These are phyloP conservation scores for Mycena leptocephala DNA, from an alignment of 768 basidiomycete species.

Conservation along the genomic window DNA sequence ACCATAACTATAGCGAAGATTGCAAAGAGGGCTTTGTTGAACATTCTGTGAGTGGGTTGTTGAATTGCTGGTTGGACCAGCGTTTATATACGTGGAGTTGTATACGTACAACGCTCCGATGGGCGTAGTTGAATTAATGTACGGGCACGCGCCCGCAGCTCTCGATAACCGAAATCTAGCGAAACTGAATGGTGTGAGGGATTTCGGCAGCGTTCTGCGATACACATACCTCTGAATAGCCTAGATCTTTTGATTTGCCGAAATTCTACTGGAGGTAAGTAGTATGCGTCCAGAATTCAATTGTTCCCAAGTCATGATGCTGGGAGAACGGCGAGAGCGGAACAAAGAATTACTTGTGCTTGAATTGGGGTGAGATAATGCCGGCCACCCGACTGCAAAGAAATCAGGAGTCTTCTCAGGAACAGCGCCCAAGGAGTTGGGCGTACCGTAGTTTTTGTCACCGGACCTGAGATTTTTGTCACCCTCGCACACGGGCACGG, in stretches of 20 bases:
- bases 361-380: slow-evolving; percentile 11
- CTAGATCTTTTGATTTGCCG: slow-evolving; percentile 10
- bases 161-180: slow-evolving; percentile 7
- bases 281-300: slow-evolving; percentile 4
- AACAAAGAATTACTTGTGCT: slow-evolving; percentile 7
- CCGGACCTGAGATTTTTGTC: slow-evolving; percentile 8
- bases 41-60: slow-evolving; percentile 9
- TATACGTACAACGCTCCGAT: slow-evolving; percentile 6
- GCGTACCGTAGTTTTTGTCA: neutral
- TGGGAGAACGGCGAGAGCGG: slow-evolving; percentile 4
- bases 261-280: slow-evolving; percentile 7
- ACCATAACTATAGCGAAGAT: slow-evolving; percentile 7
- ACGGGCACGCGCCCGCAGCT: neutral
- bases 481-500: neutral
- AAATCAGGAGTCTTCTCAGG: slow-evolving; percentile 5
- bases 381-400: slow-evolving; percentile 3
- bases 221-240: slow-evolving; percentile 5
- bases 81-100: slow-evolving; percentile 6
- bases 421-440: slow-evolving; percentile 11
- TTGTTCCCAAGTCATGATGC: slow-evolving; percentile 5
- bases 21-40: slow-evolving; percentile 7
- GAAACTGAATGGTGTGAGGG: slow-evolving; percentile 14
- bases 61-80: neutral
- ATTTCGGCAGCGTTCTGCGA: neutral
- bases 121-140: slow-evolving; percentile 7